phyloP scores from a whole-genome alignment of 352 stramenopile genomes.

The Blastocystis sp. region DNA sequence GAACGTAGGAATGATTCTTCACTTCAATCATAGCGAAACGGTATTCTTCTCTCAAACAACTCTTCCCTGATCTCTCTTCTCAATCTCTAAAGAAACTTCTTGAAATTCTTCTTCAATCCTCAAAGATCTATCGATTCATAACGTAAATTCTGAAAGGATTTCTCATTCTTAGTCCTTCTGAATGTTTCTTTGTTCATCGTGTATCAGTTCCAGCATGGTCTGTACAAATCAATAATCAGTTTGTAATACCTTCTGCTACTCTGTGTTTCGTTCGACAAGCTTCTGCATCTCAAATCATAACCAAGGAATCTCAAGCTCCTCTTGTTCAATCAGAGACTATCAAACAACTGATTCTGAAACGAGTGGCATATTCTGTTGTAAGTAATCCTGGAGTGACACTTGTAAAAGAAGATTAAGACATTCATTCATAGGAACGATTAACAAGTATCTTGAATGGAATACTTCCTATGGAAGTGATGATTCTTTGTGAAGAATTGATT shows the following conservation, averaged over 20 bases:
- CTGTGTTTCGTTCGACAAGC: not conserved
- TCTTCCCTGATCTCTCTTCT: not conserved
- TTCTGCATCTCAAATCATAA: too few species aligned
- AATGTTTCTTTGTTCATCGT: conserved; percentile 25
- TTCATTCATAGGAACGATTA: not conserved
- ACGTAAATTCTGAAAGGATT: not conserved
- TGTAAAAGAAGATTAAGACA: not conserved
- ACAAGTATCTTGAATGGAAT: conserved; percentile 18
- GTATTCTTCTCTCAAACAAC: not conserved
- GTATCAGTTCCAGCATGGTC: not conserved
- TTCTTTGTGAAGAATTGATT: not conserved
- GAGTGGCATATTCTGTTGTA: not conserved
- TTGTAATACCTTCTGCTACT: not conserved
- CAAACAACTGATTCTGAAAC: not conserved
- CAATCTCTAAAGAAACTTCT: not conserved
- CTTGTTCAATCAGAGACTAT: not conserved
- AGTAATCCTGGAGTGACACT: conserved; percentile 24
- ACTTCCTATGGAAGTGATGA: conserved; percentile 46
- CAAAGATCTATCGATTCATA: not conserved
- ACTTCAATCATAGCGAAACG: not conserved
- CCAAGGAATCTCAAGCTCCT: not conserved
- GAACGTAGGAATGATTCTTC: not conserved
- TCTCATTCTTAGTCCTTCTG: not conserved
- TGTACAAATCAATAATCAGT: not conserved
- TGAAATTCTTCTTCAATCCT: not conserved